Evolutionary conservation across 2,329 filamentous ascomycete genomes (phyloP), one percentile per base, ranked within the genome.

Genomic region (Penicillium janthinellum): DNA sequence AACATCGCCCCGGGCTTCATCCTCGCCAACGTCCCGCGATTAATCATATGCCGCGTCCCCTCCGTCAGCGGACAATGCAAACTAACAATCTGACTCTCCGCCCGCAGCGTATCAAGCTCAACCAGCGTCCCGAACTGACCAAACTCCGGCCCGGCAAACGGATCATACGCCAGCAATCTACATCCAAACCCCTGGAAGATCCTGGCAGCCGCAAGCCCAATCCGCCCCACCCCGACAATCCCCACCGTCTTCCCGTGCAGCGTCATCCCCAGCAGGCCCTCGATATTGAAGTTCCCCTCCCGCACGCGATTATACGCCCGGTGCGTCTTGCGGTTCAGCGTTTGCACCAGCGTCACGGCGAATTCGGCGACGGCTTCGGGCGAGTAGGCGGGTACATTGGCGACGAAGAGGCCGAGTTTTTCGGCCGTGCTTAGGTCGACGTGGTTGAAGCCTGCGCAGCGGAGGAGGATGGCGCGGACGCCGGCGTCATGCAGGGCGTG

Each of bases 351-450:
- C 1, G 86, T 85, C n/a, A 90, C 82, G 42, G 86, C 83, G 68
- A 89, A 90, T 78, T 90, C 88, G 64, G 87, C 87, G 2, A 90
- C 88, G 2, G 87, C 85, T 72, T 90, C 85, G 59, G 88, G 88
- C 7, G 86, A 87, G 76, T 90, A 90, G 3, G 85, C 83, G 1
- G 88, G 87, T 37, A 90, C 87, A 60, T 87, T 86, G 65, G 86
- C 86, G 47, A 89, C 86, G 67, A 84, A 84, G 64, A 90, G 75
- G 58, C 82, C 82, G 3, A 86, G 79, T 20, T 73, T 69, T 65
- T 81, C 77, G 56, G 88, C 88, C 1, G 79, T 77, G 17, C 72
- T 71, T 22, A 90, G 82, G 69, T 90, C 84, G 59, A 90, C 83
- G 66, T 88, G 86, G 77, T 90, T 89, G 79, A 81, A 88, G 58